Evolutionary conservation across 202 grass and related monocot species (phyloP), one percentile per base, ranked within the genome.

Genomic region (Carex arenaria): DNA sequence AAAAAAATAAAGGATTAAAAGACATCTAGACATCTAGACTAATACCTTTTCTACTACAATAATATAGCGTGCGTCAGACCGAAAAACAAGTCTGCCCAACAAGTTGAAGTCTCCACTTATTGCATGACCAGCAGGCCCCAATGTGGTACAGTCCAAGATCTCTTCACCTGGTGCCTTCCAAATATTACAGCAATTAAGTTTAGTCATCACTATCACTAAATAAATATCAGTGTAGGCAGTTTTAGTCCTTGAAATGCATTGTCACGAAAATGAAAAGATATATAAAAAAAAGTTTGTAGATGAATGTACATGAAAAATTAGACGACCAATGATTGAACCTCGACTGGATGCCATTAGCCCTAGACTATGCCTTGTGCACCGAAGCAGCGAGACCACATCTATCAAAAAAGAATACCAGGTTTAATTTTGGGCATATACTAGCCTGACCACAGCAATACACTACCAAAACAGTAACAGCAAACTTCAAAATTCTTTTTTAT

Each of bases 331-430:
- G 26, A 98, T 86, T 62, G 92, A 88, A 72, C 92, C 95, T 93
- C 93, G 88, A 80, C 90, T 91, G 57, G 92, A 91, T 81, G 95
- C 95, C 84, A 98, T 93, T 55, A 98, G 79, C 72, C 95, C 95
- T 80, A 98, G 77, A 88, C 95, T 98, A 57, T 91, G 95, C 36
- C 95, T 92, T 61, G 95, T 92, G 64, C 95, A 98, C 31, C 78
- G 84, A 45, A 98, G 90, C 87, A 98, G 88, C 10, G 95, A 88
- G 51, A 98, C 89, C 55, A 95, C 90, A 92, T 98, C 92, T 98
- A 86, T 79, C 45, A 53, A 89, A 23, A 73, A 89, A 67, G 2
- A 47, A 32, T 30, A 63, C 12, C 34, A 67, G 45, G 61, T 15
- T 68, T 68, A 36, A 49, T 80, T 62, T 52, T 28, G 12, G 7